Evolutionary conservation across 2,329 filamentous ascomycete genomes (phyloP).

Genomic region (Mycogone perniciosa): DNA sequence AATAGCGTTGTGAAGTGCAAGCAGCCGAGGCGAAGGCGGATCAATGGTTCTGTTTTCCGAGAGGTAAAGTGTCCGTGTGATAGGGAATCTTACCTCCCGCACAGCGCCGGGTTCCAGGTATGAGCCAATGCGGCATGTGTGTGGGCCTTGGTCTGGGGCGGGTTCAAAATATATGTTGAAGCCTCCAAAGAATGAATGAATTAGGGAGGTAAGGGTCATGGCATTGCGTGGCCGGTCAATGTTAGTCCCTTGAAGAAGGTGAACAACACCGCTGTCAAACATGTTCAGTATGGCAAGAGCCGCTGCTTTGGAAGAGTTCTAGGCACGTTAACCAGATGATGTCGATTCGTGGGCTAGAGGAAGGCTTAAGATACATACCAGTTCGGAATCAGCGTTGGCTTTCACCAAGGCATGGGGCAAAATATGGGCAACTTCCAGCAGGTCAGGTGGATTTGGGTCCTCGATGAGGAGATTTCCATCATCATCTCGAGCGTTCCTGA

Average conservation of each 20-base stretch:
- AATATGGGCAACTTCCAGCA: slow-evolving; percentile 16
- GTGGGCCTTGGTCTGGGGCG: slow-evolving; percentile 20
- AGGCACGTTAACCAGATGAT: not conserved
- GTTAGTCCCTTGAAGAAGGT: slow-evolving; percentile 32
- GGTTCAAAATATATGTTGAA: slow-evolving; percentile 20
- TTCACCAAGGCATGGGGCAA: slow-evolving; percentile 13
- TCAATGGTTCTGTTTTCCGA: slow-evolving; percentile 22
- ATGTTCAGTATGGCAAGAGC: slow-evolving; percentile 35
- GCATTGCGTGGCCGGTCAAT: slow-evolving; percentile 37
- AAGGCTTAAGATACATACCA: slow-evolving; percentile 8
- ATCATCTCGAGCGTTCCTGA: slow-evolving; percentile 3
- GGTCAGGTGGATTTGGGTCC: not conserved
- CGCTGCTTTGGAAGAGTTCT: slow-evolving; percentile 24
- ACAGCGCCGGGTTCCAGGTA: too few relatives aligned
- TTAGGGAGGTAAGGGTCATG: slow-evolving; percentile 15
- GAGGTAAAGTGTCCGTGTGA: slow-evolving; percentile 24
- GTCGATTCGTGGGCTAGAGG: not conserved
- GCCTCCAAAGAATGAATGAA: slow-evolving; percentile 17
- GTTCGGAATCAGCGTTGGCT: not conserved
- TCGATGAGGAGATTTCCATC: slow-evolving; percentile 4
- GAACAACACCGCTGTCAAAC: slow-evolving; percentile 31
- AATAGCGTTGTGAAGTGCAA: slow-evolving; percentile 29
- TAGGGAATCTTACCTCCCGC: too few relatives aligned
- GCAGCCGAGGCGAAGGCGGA: slow-evolving; percentile 26
- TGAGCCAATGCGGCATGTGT: slow-evolving; percentile 19